Base-by-base conservation (phyloP, 352 stramenopile species). In the Phytophthora pistaciae region DNA sequence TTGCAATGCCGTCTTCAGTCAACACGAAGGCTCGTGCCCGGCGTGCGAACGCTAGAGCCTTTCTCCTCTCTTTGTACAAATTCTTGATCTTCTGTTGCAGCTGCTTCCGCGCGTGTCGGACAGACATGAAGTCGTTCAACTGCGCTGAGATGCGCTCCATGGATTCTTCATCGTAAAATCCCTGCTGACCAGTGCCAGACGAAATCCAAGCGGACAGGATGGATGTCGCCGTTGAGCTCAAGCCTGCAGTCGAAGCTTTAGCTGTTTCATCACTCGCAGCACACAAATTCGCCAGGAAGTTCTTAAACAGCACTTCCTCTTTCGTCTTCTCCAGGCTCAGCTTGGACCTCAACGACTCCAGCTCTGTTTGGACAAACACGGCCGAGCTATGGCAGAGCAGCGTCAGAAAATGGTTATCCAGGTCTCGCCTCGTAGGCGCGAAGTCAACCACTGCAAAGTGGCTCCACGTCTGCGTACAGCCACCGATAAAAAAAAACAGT, bases 401-500 rank as follows among this genome's bases (percentile, higher is more conserved):
- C 0, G 75, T 62, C 1, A 82, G 29, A 16, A 91, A 78, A 18
- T 82, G 60, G 23, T 78, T 75, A 5, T 86, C 72, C 1, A 90
- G 68, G 3, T 88, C 79, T 1, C 56, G 61, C 2, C 21, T 21
- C 5, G 77, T 78, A 5, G 83, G 83, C 0, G 80, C 75, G 25
- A 84, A 82, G 48, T 88, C 75, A 60, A 90, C 54, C 0, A 85
- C 70, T 14, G 58, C 58, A 5, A 91, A 72, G n/a, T 90, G 73
- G 33, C 69, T 81, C 81, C 81, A 91, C 2, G 80, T 74, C 83
- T 91, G 23, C 10, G 56, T 18, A 64, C 18, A 63, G 5, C 48
- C 52, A 38, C 16, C 36, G 21, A 18, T 7, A 36, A 18, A n/a
- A 33, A 31, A 18, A 20, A 36, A 9, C 4, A 56, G 4, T 13